These are phyloP conservation scores for Elaeagnus macrophylla DNA, from an alignment of 306 rosid species.

Conservation along the genomic window DNA sequence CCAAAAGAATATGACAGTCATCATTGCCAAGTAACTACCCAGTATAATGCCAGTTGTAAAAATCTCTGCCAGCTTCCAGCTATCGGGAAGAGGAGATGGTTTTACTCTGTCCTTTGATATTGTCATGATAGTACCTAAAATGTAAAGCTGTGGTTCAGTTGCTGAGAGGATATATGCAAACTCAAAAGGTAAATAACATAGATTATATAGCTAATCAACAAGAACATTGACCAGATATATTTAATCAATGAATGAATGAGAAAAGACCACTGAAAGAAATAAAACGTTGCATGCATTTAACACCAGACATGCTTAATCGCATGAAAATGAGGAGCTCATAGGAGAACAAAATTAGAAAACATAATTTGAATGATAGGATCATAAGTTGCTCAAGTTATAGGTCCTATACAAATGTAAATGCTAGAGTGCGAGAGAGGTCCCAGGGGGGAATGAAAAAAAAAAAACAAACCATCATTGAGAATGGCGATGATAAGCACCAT, in stretches of 20 bases:
- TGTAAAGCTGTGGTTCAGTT: constrained; percentile 12
- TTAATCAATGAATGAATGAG: background rate
- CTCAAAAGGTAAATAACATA: background rate
- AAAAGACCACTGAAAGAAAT: too few relatives aligned
- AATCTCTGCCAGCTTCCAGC: constrained; percentile 95
- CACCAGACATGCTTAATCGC: too few relatives aligned
- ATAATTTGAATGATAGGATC: too few relatives aligned
- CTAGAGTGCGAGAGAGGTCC: background rate
- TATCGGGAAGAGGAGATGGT: constrained; percentile 97
- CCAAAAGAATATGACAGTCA: constrained; percentile 99
- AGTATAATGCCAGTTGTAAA: constrained; percentile 87
- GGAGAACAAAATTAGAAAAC: too few relatives aligned
- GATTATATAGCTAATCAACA: background rate
- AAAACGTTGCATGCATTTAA: too few relatives aligned
- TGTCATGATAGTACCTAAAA: constrained; percentile 91
- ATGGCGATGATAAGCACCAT: constrained; percentile 98
- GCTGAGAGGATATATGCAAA: constrained; percentile 5
- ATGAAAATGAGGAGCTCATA: too few relatives aligned
- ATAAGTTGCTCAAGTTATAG: too few relatives aligned
- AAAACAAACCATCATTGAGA: constrained; percentile 83
- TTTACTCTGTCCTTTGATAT: constrained; percentile 92
- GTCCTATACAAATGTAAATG: background rate
- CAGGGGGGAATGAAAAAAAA: constrained; percentile 15
- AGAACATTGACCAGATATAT: background rate
- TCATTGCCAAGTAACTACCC: constrained; percentile 95